Conservation (phyloP, 805 yeast species). For the Monosporozyma servazzii region DNA sequence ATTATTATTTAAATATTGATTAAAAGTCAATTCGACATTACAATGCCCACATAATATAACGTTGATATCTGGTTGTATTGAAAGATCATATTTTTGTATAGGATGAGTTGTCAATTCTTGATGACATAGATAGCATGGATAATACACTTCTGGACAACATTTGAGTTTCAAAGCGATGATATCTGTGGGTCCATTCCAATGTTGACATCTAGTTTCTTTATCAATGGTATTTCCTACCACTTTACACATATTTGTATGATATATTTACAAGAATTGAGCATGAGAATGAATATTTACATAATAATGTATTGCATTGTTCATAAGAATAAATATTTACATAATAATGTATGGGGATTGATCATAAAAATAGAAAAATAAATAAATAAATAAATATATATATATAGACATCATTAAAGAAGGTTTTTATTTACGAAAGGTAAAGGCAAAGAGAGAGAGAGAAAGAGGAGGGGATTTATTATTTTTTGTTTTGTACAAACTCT, state of each 20-base stretch:
- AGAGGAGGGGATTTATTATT: too few relatives aligned
- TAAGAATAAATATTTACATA: too few relatives aligned
- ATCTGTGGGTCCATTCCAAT: constrained; percentile 27
- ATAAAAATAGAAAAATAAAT: too few relatives aligned
- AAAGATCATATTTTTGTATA: constrained; percentile 10
- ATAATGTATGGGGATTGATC: too few relatives aligned
- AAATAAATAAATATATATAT: too few relatives aligned
- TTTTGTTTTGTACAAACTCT: constrained; percentile 47
- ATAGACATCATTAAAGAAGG: neutral
- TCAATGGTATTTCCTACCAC: constrained; percentile 20
- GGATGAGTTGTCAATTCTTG: constrained; percentile 13
- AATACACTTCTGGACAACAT: constrained; percentile 23
- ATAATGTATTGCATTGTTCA: too few relatives aligned
- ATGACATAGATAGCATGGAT: constrained; percentile 28
- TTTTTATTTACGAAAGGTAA: too few relatives aligned
- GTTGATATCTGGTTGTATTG: constrained; percentile 6
- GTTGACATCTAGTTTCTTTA: constrained; percentile 23
- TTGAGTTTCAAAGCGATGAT: constrained; percentile 27
- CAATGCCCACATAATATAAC: constrained; percentile 28
- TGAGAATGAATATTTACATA: too few relatives aligned
- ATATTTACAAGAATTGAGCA: too few relatives aligned
- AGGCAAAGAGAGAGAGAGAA: too few relatives aligned
- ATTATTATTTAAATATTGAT: constrained; percentile 12
- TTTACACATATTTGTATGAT: neutral
- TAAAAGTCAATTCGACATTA: constrained; percentile 20